phyloP scores from a whole-genome alignment of 2,329 filamentous ascomycete species.

The Lithohypha guttulata region DNA sequence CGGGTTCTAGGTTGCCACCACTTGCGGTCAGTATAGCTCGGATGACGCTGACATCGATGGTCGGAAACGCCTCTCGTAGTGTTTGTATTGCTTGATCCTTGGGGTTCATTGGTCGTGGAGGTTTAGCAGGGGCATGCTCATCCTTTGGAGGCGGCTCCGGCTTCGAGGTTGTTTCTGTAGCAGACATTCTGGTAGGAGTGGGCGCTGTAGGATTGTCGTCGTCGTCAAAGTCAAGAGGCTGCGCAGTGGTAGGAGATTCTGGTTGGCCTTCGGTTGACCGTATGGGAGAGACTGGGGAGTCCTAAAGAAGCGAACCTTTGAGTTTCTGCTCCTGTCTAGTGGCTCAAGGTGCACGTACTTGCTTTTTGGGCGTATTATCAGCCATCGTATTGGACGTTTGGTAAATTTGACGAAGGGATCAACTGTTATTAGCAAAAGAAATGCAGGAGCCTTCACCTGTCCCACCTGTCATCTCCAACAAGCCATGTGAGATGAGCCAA shows the following conservation, averaged over 20 bases:
- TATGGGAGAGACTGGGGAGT: constrained; percentile 21
- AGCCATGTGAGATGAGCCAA: constrained; percentile 3
- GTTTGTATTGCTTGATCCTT: constrained; percentile 78
- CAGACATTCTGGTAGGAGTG: constrained; percentile 21
- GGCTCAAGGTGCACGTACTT: neutral
- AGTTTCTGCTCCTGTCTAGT: neutral
- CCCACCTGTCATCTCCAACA: neutral
- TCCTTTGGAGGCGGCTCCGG: constrained; percentile 21
- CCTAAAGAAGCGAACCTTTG: constrained; percentile 9
- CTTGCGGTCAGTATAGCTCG: constrained; percentile 83
- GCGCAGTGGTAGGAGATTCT: constrained; percentile 46
- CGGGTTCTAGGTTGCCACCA: constrained; percentile 75
- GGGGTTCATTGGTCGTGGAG: constrained; percentile 70
- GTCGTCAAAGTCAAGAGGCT: constrained; percentile 48
- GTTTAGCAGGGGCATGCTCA: constrained; percentile 57
- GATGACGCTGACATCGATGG: constrained; percentile 67
- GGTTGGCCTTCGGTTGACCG: constrained; percentile 25
- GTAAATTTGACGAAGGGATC: neutral
- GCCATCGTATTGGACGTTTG: constrained; percentile 1
- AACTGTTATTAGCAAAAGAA: neutral
- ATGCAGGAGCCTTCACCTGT: constrained; percentile 7
- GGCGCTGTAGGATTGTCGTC: constrained; percentile 36
- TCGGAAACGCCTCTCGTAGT: constrained; percentile 86
- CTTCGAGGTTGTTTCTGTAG: constrained; percentile 23
- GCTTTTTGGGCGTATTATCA: neutral